A percentile compares a stretch with the other conserved stretches of the same genome.
phyloP scores from a whole-genome alignment of 2,329 filamentous ascomycete species.

The Aureobasidium sp. region DNA sequence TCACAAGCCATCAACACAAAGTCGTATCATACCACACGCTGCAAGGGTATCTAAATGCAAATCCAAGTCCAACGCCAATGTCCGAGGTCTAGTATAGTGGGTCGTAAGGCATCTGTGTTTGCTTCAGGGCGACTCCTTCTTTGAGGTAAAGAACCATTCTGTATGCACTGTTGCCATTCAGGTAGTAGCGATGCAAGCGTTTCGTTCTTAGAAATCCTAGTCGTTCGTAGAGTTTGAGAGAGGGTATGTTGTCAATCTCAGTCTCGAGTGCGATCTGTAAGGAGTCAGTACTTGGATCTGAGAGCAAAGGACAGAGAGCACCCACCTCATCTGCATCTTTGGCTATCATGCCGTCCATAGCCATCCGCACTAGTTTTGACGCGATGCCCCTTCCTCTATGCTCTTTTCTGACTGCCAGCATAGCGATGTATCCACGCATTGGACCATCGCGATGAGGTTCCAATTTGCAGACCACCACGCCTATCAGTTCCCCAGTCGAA shows the following conservation, averaged over 20 bases:
- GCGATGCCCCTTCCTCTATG: slow-evolving; percentile 79
- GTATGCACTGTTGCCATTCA: slow-evolving; percentile 94
- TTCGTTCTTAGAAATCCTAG: slow-evolving; percentile 90
- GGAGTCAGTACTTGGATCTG: too few relatives aligned
- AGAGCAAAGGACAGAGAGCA: neutral
- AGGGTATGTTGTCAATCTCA: slow-evolving; percentile 83
- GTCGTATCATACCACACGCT: neutral
- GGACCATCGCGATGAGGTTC: slow-evolving; percentile 84
- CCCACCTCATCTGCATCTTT: slow-evolving; percentile 73
- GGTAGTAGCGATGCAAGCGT: slow-evolving; percentile 86
- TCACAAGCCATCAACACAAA: neutral
- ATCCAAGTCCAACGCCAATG: slow-evolving; percentile 7
- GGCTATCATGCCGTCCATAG: slow-evolving; percentile 83
- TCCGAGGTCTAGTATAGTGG: slow-evolving; percentile 10
- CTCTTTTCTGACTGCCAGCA: slow-evolving; percentile 82
- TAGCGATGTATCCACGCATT: slow-evolving; percentile 90
- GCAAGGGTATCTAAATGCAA: slow-evolving; percentile 14
- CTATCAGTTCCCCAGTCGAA: slow-evolving; percentile 56
- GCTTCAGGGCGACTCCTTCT: slow-evolving; percentile 43
- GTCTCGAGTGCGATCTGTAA: slow-evolving; percentile 79
- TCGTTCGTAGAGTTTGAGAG: slow-evolving; percentile 86
- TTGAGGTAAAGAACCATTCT: slow-evolving; percentile 77
- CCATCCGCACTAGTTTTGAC: slow-evolving; percentile 78
- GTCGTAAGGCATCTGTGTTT: slow-evolving; percentile 20
- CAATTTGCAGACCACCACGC: slow-evolving; percentile 91